Evolutionary conservation across 208 protist genomes (phyloP).

Genomic region (Naegleria fowleri): DNA sequence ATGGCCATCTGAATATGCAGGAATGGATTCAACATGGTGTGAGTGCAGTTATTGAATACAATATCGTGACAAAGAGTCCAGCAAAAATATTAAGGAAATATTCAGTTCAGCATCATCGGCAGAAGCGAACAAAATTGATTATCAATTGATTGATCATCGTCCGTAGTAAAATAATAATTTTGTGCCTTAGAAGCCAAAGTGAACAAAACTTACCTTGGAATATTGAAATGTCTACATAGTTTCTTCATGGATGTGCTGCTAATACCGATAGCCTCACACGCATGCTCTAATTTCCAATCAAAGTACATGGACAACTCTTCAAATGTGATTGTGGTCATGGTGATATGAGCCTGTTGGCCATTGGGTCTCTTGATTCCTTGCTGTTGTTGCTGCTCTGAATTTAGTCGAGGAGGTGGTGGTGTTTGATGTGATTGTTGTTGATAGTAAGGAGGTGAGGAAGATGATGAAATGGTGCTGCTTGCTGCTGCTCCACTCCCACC

Average conservation of each 20-base stretch:
- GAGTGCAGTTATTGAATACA: too few species aligned
- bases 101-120: neutral
- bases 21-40: too few species aligned
- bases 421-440: neutral
- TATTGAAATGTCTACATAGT: conserved; percentile 7
- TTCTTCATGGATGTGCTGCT: neutral
- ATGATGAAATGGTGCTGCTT: too few species aligned
- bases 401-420: neutral
- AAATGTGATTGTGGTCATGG: conserved; percentile 10
- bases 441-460: neutral
- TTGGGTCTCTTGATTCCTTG: neutral
- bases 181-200: too few species aligned
- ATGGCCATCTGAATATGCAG: neutral
- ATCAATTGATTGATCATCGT: too few species aligned
- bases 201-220: neutral
- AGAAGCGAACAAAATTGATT: too few species aligned
- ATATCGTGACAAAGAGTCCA: too few species aligned
- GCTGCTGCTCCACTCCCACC: neutral
- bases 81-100: neutral
- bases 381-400: neutral
- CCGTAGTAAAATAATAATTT: too few species aligned
- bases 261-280: neutral
- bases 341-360: neutral
- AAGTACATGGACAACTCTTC: neutral
- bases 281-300: neutral